These are phyloP conservation scores for Pleurostoma richardsiae DNA, from an alignment of 2,329 filamentous ascomycete genomes.

Conservation along the genomic window DNA sequence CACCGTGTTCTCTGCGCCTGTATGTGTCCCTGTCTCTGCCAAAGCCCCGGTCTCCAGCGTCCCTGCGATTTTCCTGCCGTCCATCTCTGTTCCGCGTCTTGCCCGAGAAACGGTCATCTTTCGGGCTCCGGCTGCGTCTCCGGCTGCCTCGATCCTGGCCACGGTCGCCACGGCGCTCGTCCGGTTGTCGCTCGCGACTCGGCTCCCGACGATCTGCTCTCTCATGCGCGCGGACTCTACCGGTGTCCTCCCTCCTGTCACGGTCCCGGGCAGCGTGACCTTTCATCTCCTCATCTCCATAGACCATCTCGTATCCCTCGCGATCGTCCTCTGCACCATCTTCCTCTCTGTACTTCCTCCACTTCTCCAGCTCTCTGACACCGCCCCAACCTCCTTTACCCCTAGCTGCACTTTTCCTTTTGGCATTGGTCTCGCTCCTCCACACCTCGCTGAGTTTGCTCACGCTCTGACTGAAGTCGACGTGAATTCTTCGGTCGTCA, in stretches of 20 bases:
- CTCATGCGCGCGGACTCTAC: neutral
- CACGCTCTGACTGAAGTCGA: constrained; percentile 96
- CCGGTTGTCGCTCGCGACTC: neutral
- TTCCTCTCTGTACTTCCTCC: constrained; percentile 76
- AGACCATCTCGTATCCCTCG: constrained; percentile 71
- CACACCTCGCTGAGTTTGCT: constrained; percentile 83
- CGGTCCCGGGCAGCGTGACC: constrained; percentile 23
- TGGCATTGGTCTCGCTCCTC: constrained; percentile 79
- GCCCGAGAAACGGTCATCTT: constrained; percentile 19
- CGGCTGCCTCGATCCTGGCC: constrained; percentile 4
- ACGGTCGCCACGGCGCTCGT: constrained; percentile 5
- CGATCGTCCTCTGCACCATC: constrained; percentile 30
- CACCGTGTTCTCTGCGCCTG: too few species aligned
- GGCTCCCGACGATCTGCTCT: constrained; percentile 8
- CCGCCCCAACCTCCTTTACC: constrained; percentile 81
- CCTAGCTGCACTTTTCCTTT: constrained; percentile 51
- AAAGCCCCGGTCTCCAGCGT: too few species aligned
- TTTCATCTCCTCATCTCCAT: constrained; percentile 67
- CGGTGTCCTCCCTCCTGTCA: constrained; percentile 10
- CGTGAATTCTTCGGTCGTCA: constrained; percentile 94
- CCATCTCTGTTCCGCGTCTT: neutral
- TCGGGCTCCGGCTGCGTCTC: constrained; percentile 4
- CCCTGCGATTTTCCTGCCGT: neutral
- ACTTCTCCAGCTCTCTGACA: constrained; percentile 81
- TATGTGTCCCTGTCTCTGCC: too few species aligned